Conservation (phyloP, 2,329 filamentous ascomycete species). For the Chalaropsis ovoidea region DNA sequence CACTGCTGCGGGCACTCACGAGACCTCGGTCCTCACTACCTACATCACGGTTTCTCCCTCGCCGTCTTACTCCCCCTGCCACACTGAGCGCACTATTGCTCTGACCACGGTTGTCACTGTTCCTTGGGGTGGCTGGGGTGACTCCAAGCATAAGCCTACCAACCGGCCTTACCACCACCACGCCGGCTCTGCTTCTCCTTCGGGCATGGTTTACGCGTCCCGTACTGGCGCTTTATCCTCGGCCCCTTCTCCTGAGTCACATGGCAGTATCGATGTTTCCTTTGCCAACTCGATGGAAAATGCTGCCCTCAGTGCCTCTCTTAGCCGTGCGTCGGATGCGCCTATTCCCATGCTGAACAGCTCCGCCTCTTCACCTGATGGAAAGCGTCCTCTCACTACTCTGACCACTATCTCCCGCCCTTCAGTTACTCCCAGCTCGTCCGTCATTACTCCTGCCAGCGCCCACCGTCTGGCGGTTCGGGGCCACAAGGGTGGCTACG, state of each 20-base stretch:
- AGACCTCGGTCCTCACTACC: slow-evolving; percentile 20
- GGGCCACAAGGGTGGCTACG: slow-evolving; percentile 26
- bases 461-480: slow-evolving; percentile 26
- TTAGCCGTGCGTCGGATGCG: slow-evolving; percentile 24
- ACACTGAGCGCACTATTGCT: slow-evolving; percentile 22
- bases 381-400: slow-evolving; percentile 8
- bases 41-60: slow-evolving; percentile 23
- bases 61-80: slow-evolving; percentile 14
- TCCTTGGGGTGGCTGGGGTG: slow-evolving; percentile 16
- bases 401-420: slow-evolving; percentile 17
- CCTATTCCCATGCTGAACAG: slow-evolving; percentile 19
- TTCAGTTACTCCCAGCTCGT: slow-evolving; percentile 22
- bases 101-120: slow-evolving; percentile 23
- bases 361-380: neutral
- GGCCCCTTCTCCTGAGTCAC: slow-evolving; percentile 5
- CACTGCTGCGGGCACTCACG: slow-evolving; percentile 19
- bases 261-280: slow-evolving; percentile 7
- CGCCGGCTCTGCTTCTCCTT: slow-evolving; percentile 4
- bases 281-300: slow-evolving; percentile 22
- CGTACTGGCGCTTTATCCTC: neutral
- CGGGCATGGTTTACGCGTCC: neutral
- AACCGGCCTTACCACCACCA: slow-evolving; percentile 5
- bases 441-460: slow-evolving; percentile 23
- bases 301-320: slow-evolving; percentile 24
- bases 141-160: slow-evolving; percentile 15